Evolutionary conservation across 2,329 filamentous ascomycete species (phyloP).

Genomic region (Hawksworthiomyces lignivorus): DNA sequence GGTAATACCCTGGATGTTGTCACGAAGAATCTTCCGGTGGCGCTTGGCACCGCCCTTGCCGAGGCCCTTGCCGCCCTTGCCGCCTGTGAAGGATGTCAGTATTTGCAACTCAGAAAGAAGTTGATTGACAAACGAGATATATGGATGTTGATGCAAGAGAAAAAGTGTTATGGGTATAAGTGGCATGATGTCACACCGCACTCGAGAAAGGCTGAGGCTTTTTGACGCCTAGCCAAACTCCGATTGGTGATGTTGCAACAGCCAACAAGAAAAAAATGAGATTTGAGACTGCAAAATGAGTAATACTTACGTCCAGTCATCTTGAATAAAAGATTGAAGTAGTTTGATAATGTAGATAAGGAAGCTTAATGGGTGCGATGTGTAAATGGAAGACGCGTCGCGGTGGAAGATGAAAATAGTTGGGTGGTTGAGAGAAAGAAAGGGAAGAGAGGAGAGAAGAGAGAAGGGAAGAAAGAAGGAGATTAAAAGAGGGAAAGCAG

Average conservation of each 20-base stretch:
- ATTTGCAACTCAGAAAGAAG: too few relatives aligned
- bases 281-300: too few relatives aligned
- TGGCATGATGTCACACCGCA: too few relatives aligned
- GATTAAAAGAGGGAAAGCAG: constrained; percentile 7
- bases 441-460: background rate
- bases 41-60: constrained; percentile 98
- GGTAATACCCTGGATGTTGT: constrained; percentile 99
- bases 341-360: constrained; percentile 22
- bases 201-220: too few relatives aligned
- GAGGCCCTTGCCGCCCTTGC: constrained; percentile 95
- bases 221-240: background rate
- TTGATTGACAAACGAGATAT: constrained; percentile 28
- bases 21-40: constrained; percentile 97
- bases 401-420: constrained; percentile 20
- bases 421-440: constrained; percentile 19
- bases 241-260: background rate
- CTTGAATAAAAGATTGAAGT: constrained; percentile 36
- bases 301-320: constrained; percentile 65
- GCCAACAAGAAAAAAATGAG: background rate
- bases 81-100: constrained; percentile 55
- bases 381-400: constrained; percentile 6
- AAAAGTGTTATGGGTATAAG: too few relatives aligned
- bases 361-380: constrained; percentile 21
- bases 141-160: too few relatives aligned
- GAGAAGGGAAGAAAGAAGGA: constrained; percentile 3